Evolutionary conservation across 495 filamentous ascomycete genomes (phyloP).

Genomic region (Penicillium goetzii): DNA sequence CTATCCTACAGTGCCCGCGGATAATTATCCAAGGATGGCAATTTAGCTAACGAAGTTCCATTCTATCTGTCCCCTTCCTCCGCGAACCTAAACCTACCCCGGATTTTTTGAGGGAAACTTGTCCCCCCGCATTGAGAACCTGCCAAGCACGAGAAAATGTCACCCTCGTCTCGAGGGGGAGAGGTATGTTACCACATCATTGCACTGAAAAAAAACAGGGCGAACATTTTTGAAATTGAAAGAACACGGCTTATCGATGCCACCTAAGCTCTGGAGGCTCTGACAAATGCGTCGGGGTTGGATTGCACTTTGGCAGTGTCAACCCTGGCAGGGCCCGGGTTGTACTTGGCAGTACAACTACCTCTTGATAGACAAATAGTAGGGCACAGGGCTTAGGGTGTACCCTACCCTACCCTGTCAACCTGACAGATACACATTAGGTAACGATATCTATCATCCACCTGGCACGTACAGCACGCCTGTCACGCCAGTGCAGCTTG

Average conservation of each 20-base stretch:
- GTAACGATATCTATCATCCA: slow-evolving; percentile 3
- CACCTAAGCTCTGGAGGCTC: not conserved
- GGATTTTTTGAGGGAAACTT: slow-evolving; percentile 26
- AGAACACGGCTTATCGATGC: not conserved
- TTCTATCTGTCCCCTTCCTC: not conserved
- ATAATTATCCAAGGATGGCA: not conserved
- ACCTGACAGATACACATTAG: not conserved
- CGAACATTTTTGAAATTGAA: not conserved
- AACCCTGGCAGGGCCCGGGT: not conserved
- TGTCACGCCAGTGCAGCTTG: not conserved
- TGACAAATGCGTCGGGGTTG: not conserved
- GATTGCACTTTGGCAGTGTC: not conserved
- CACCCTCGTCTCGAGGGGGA: slow-evolving; percentile 14
- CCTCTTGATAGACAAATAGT: not conserved
- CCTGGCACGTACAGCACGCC: not conserved
- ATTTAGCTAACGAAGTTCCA: not conserved
- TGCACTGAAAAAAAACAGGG: not conserved
- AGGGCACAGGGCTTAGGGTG: slow-evolving; percentile 7
- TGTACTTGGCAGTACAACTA: too few species aligned
- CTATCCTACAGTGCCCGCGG: not conserved
- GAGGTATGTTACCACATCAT: not conserved
- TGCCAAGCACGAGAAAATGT: slow-evolving; percentile 31
- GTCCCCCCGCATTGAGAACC: slow-evolving; percentile 27
- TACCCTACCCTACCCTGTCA: not conserved
- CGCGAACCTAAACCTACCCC: slow-evolving; percentile 28